phyloP scores from a whole-genome alignment of 257 asterid genomes.

The Perilla frutescens region DNA sequence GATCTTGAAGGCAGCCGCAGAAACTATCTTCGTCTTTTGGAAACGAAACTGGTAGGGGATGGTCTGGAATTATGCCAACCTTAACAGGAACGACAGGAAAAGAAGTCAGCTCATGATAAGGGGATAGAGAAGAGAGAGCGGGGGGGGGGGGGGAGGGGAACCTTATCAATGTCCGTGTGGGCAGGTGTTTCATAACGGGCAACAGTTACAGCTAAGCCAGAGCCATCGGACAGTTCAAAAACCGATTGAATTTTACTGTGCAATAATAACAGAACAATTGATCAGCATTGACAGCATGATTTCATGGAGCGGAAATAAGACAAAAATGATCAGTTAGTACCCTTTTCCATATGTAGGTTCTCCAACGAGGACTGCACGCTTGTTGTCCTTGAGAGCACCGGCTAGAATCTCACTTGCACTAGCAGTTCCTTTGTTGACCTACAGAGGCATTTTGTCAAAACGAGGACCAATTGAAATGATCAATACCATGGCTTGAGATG shows the following conservation, averaged over 20 bases:
- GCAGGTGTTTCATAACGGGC: conserved; percentile 98
- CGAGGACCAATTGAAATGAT: neutral
- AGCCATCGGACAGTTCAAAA: conserved; percentile 94
- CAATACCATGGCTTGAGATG: neutral
- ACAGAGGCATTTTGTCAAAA: conserved; percentile 15
- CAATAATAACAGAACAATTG: conserved; percentile 4
- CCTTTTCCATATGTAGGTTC: conserved; percentile 99
- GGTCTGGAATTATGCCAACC: conserved; percentile 92
- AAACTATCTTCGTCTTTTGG: conserved; percentile 85
- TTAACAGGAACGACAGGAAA: conserved; percentile 26
- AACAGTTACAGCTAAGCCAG: conserved; percentile 93
- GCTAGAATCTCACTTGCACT: conserved; percentile 98
- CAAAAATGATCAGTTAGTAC: conserved; percentile 40
- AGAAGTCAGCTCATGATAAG: neutral
- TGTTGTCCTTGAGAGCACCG: conserved; percentile 95
- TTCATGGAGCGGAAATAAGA: conserved; percentile 8
- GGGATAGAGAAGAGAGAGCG: conserved; percentile 22
- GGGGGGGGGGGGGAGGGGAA: conserved; percentile 37
- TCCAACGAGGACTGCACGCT: conserved; percentile 84
- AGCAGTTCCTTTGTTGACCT: conserved; percentile 99
- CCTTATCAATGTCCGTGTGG: conserved; percentile 94
- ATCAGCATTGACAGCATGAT: conserved; percentile 12
- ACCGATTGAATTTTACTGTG: conserved; percentile 95
- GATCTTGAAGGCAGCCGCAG: conserved; percentile 88
- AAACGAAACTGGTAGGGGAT: conserved; percentile 78